Conservation (phyloP, 257 asterid genomes). For the Scutellaria baicalensis region DNA sequence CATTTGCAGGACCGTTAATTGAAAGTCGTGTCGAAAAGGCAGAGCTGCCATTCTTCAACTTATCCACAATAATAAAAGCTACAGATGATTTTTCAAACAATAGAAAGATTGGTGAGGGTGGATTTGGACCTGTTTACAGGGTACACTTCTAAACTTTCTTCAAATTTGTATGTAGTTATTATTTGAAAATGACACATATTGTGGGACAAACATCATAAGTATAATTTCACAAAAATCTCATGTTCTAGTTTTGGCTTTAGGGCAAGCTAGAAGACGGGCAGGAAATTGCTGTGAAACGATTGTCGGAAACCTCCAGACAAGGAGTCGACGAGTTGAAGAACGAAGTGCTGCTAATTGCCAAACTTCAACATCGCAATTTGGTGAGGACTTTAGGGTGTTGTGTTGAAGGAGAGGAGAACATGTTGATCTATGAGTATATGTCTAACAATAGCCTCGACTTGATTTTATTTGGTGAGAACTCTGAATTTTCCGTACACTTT, state of each 20-base stretch:
- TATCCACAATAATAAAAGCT: neutral
- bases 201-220: too few relatives aligned
- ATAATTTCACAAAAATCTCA: neutral
- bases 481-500: too few relatives aligned
- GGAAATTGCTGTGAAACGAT: constrained; percentile 13
- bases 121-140: constrained; percentile 17
- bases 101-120: constrained; percentile 18
- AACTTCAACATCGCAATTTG: constrained; percentile 13
- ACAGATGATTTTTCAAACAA: neutral
- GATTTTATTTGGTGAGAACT: constrained; percentile 3
- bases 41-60: constrained; percentile 12
- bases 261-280: neutral
- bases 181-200: too few relatives aligned
- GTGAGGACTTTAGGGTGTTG: constrained; percentile 11
- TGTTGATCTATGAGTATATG: constrained; percentile 19
- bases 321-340: constrained; percentile 16
- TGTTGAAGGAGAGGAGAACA: constrained; percentile 3
- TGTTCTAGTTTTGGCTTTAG: neutral
- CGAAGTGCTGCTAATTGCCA: constrained; percentile 11
- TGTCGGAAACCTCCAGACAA: constrained; percentile 6
- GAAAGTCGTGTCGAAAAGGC: neutral
- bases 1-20: neutral
- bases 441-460: constrained; percentile 10
- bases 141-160: neutral
- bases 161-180: too few relatives aligned